These are phyloP conservation scores for Carex parvula DNA, from an alignment of 176 grass and related monocot species.

Conservation along the genomic window DNA sequence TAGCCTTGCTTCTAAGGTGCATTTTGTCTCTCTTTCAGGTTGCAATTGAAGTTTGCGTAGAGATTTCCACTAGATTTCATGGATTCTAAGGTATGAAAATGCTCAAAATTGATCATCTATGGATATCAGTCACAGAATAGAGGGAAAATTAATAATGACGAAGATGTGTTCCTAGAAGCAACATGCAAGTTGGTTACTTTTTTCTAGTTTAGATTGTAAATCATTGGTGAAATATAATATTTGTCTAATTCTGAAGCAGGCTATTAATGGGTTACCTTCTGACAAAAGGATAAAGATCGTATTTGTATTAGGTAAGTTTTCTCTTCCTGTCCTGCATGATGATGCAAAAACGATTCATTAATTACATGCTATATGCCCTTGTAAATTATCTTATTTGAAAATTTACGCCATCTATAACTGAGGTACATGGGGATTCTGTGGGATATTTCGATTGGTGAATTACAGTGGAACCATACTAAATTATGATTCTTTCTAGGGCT, in stretches of 20 bases:
- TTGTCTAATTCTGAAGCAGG: slow-evolving; percentile 14
- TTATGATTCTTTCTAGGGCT: neutral
- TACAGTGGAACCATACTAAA: neutral
- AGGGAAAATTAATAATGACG: neutral
- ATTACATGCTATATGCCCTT: neutral
- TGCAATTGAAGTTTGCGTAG: neutral
- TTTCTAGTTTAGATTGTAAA: neutral
- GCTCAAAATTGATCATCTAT: neutral
- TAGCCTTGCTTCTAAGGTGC: neutral
- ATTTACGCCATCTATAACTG: neutral
- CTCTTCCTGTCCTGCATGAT: slow-evolving; percentile 13
- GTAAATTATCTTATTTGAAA: neutral
- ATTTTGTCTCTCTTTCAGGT: slow-evolving; percentile 3
- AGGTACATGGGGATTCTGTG: neutral
- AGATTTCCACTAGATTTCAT: neutral
- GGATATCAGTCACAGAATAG: neutral
- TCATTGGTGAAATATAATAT: neutral
- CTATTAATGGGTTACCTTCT: neutral
- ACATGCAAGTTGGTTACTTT: neutral
- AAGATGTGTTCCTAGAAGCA: neutral
- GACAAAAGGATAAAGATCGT: slow-evolving; percentile 36
- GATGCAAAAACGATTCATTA: neutral
- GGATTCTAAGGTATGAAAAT: neutral
- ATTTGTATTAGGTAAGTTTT: slow-evolving; percentile 51
- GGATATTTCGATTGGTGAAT: neutral